phyloP scores from a whole-genome alignment of 495 filamentous ascomycete genomes.

The Margaritispora aquatica region DNA sequence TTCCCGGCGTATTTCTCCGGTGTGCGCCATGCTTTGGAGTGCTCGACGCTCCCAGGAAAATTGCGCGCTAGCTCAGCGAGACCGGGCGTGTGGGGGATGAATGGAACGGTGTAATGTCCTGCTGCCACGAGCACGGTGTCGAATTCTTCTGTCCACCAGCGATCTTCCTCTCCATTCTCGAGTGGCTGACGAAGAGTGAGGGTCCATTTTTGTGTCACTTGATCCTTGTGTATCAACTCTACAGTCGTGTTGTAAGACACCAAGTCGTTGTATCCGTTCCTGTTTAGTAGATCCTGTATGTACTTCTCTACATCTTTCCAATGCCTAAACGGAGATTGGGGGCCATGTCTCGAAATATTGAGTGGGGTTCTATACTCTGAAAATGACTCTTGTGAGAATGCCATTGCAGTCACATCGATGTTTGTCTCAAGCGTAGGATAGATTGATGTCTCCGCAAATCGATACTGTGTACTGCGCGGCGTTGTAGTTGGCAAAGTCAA shows the following conservation, averaged over 20 bases:
- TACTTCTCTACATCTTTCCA: slow-evolving; percentile 32
- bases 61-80: slow-evolving; percentile 47
- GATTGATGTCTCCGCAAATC: slow-evolving; percentile 42
- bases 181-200: slow-evolving; percentile 27
- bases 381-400: slow-evolving; percentile 35
- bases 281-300: slow-evolving; percentile 26
- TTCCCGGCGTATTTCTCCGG: slow-evolving; percentile 50
- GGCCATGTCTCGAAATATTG: slow-evolving; percentile 28
- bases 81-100: slow-evolving; percentile 56
- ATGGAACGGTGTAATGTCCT: slow-evolving; percentile 72
- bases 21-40: slow-evolving; percentile 72
- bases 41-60: slow-evolving; percentile 60
- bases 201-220: slow-evolving; percentile 30
- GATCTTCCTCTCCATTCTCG: slow-evolving; percentile 26
- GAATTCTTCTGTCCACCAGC: slow-evolving; percentile 48
- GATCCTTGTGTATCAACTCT: slow-evolving; percentile 29
- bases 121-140: slow-evolving; percentile 79
- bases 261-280: slow-evolving; percentile 29
- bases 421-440: slow-evolving; percentile 41
- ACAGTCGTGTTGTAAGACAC: slow-evolving; percentile 35
- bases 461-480: slow-evolving; percentile 34
- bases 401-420: slow-evolving; percentile 31
- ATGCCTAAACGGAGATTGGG: slow-evolving; percentile 31
- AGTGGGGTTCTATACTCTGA: slow-evolving; percentile 24
- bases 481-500: slow-evolving; percentile 37